phyloP scores from a whole-genome alignment of 352 stramenopile species.

The Globisporangium paroecandrum region DNA sequence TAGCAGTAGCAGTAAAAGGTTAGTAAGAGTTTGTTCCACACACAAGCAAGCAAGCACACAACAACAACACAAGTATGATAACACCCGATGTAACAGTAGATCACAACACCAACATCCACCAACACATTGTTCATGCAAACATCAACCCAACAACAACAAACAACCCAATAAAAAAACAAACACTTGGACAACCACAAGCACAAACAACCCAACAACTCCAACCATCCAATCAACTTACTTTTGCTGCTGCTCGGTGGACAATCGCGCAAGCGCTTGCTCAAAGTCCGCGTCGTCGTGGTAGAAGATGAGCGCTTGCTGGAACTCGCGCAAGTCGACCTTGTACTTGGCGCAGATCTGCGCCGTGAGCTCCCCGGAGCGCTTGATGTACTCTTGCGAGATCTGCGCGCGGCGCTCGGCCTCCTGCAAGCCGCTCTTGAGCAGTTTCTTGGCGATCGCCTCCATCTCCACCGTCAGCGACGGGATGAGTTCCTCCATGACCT shows the following conservation, averaged over 20 bases:
- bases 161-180: constrained; percentile 13
- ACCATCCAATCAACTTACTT: constrained; percentile 31
- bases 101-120: not conserved
- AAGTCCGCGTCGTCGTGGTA: constrained; percentile 74
- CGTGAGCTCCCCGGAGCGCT: constrained; percentile 57
- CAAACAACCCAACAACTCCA: not conserved
- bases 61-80: constrained; percentile 9
- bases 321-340: constrained; percentile 60
- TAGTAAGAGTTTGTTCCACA: constrained; percentile 1
- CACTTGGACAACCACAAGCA: not conserved
- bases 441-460: constrained; percentile 43
- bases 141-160: not conserved
- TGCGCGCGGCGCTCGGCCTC: constrained; percentile 42
- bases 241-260: constrained; percentile 66
- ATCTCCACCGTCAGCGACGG: constrained; percentile 69
- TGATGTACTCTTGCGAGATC: constrained; percentile 66
- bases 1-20: not conserved
- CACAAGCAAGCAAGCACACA: constrained; percentile 2
- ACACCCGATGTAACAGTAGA: constrained; percentile 13
- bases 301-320: constrained; percentile 72
- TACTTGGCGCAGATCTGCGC: constrained; percentile 45
- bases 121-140: too few species aligned
- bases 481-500: constrained; percentile 74
- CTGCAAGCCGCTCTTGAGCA: constrained; percentile 18
- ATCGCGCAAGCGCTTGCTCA: constrained; percentile 53